Base-by-base conservation (phyloP, 176 grass and related monocot genomes). In the Elaeis guineensis region DNA sequence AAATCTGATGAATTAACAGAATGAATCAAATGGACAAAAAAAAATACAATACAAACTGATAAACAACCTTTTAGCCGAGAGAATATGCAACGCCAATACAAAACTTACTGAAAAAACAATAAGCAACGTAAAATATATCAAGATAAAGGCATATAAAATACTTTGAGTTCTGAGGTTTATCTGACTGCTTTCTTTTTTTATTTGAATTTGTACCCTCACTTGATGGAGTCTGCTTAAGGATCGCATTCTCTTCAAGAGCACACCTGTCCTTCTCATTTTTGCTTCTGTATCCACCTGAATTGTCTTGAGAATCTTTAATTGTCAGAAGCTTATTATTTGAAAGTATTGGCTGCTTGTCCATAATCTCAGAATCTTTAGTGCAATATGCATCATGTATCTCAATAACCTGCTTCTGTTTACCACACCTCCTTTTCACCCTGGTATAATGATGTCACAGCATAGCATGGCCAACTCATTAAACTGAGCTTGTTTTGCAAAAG, bases 371-470 rank as follows among this genome's bases (percentile, higher is more conserved):
- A 83, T 64, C 63, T 74, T 78, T 54, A 72, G 78, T 58, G 55
- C 21, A 64, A 71, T 66, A 71, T 21, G 44, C 19, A 50, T 82
- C 68, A 76, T 65, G 25, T 19, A 30, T 32, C 6, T 51, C 59
- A 81, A 70, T 25, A 51, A 72, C n/a, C 61, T 65, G 50, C 32
- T 63, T 71, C 65, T 69, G 77, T 59, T 77, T 85, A 58, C 29
- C 67, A 67, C 23, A 28, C 59, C 82, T 95, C 75, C 67, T 80
- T 59, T 70, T 76, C 30, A 91, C 81, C 51, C 92, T 91, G 66
- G 7, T 21, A 69, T 70, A 75, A 16, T 50, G 4, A 24, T 7
- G 24, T 21, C 39, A 52, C 11, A 73, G 57, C 39, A 44, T 6
- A 54, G 3, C 51, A 55, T 8, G 55, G 54, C 32, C 21, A 69